These are phyloP conservation scores for Emergomyces pasteurianus DNA, from an alignment of 2,329 filamentous ascomycete genomes.

Conservation along the genomic window DNA sequence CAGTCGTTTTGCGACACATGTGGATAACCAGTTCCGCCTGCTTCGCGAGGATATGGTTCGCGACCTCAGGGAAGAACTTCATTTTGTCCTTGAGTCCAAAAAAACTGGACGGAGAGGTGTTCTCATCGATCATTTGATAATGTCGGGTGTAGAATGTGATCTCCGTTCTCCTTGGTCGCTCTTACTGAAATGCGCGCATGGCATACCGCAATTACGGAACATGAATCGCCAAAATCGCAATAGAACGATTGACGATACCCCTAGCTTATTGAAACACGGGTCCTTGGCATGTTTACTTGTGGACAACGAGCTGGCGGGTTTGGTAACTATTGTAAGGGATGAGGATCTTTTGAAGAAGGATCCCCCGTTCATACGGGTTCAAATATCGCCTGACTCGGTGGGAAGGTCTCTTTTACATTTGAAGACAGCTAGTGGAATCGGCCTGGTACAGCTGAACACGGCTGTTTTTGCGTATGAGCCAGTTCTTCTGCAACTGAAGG, in stretches of 20 bases:
- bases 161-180: constrained; percentile 11
- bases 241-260: constrained; percentile 15
- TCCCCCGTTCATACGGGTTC: constrained; percentile 14
- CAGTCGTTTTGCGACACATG: constrained; percentile 25
- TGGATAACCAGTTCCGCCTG: constrained; percentile 28
- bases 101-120: constrained; percentile 4
- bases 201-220: constrained; percentile 16
- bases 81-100: constrained; percentile 8
- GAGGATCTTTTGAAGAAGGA: constrained; percentile 34
- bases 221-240: constrained; percentile 9
- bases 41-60: constrained; percentile 25
- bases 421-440: constrained; percentile 18
- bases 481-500: constrained; percentile 46
- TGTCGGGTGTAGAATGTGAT: constrained; percentile 1
- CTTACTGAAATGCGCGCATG: constrained; percentile 11
- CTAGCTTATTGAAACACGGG: constrained; percentile 20
- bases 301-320: constrained; percentile 12
- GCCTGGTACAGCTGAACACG: constrained; percentile 49
- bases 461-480: constrained; percentile 58
- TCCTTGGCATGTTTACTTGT: constrained; percentile 20
- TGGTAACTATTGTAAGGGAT: constrained; percentile 25
- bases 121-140: neutral
- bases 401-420: constrained; percentile 35
- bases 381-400: constrained; percentile 10
- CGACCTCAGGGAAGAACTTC: constrained; percentile 22